Base-by-base conservation (phyloP, 768 basidiomycete genomes). In the Collybiopsis confluens region DNA sequence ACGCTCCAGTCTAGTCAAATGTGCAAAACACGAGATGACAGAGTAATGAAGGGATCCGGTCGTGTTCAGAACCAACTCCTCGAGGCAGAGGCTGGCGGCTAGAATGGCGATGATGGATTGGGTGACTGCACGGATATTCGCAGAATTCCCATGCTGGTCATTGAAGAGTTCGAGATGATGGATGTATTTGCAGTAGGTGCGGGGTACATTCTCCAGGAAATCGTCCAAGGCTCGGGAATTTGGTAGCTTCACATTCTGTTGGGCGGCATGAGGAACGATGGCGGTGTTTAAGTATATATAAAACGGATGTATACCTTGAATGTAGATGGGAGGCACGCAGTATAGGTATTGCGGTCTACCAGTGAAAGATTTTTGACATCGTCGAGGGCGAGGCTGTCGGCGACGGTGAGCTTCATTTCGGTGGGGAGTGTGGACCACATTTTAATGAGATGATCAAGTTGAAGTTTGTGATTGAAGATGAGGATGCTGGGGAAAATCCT, bases 321-420 rank as follows among this genome's bases (percentile, higher is more conserved):
- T 40, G 79, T 70, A 3, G 77, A 66, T 9, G 86, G 81, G 23
- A 88, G 68, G 59, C 79, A 83, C 13, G 79, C 72, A 7, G 68
- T 61, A 62, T 86, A 85, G 21, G 79, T 77, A 28, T 71, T 60
- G 26, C 72, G 68, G 66, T 79, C 74, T 2, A 81, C 78, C 15
- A 64, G 60, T 16, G 86, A 71, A 56, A 88, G 72, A 0, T 75
- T 63, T 21, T 72, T 67, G 30, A 80, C 65, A 54, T 80, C 79
- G 56, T 62, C 54, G 43, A 73, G 73, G 57, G 38, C 24, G 60
- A 88, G 76, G 54, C 67, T 63, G 41, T 73, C 77, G 43, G 85
- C 67, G 64, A 90, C 60, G 24, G 77, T 70, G 59, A 85, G 73
- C 68, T 81, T 82, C 65, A 90, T 81, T 58, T 90, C 88, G 0